phyloP scores from a whole-genome alignment of 2,329 filamentous ascomycete species.

The Colletotrichum neosansevieriae region DNA sequence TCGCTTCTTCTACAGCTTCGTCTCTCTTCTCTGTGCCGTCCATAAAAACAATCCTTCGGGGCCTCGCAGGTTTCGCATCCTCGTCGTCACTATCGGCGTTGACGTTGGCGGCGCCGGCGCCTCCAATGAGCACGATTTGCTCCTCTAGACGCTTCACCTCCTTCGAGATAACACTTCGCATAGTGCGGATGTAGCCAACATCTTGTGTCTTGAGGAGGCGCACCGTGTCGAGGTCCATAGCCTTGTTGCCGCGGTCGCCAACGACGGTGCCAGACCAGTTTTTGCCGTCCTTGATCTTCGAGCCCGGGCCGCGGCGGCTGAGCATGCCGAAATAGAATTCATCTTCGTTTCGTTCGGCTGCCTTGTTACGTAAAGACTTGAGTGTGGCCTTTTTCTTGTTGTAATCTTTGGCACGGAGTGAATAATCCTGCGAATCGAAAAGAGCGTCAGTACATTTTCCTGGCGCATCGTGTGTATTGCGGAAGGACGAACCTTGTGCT shows the following conservation, averaged over 20 bases:
- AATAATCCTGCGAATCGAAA: constrained; percentile 64
- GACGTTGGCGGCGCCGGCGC: constrained; percentile 48
- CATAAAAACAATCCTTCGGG: constrained; percentile 66
- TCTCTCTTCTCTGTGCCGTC: constrained; percentile 54
- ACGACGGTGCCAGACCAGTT: constrained; percentile 67
- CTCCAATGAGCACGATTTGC: constrained; percentile 60
- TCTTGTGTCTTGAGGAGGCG: constrained; percentile 78
- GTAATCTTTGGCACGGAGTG: constrained; percentile 73
- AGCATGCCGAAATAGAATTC: constrained; percentile 81
- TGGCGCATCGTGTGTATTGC: background rate
- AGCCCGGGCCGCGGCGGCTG: constrained; percentile 68
- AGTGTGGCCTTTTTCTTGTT: constrained; percentile 73
- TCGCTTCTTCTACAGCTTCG: constrained; percentile 48
- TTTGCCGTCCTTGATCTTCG: constrained; percentile 61
- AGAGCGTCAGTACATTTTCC: constrained; percentile 4
- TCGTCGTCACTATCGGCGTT: constrained; percentile 51
- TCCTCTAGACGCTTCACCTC: constrained; percentile 69
- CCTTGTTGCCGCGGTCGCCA: constrained; percentile 68
- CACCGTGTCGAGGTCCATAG: constrained; percentile 67
- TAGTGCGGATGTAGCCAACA: constrained; percentile 72
- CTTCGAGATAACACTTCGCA: constrained; percentile 69
- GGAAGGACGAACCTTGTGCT: constrained; percentile 79
- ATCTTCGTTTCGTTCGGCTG: constrained; percentile 76
- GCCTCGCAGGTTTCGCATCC: constrained; percentile 45
- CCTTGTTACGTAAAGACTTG: constrained; percentile 70